Conservation (phyloP, 345 rosid species). For the Salix caprea region DNA sequence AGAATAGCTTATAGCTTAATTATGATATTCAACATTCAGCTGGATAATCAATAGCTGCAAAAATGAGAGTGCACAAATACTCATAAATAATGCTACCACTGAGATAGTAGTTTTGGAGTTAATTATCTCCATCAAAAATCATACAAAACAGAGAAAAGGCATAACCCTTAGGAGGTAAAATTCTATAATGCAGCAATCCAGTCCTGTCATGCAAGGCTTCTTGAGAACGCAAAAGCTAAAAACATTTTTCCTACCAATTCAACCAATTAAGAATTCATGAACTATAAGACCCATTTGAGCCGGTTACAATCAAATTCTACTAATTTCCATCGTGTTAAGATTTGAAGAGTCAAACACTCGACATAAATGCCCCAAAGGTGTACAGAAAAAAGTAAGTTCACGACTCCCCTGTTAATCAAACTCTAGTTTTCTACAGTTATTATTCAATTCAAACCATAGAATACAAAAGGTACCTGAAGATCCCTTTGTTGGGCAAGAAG, state of each 20-base stretch:
- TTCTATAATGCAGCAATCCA: neutral
- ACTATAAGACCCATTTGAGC: neutral
- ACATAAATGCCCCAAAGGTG: neutral
- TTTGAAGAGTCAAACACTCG: neutral
- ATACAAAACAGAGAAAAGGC: neutral
- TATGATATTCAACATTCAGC: neutral
- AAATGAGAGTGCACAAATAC: neutral
- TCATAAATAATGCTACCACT: neutral
- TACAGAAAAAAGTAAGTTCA: neutral
- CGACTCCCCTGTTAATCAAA: neutral
- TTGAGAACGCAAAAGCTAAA: neutral
- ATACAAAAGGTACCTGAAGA: constrained; percentile 22
- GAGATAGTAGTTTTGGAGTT: neutral
- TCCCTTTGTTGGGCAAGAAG: constrained; percentile 85
- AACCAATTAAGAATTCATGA: neutral
- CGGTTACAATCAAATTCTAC: neutral
- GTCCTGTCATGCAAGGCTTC: neutral
- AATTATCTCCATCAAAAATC: neutral
- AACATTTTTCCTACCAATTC: neutral
- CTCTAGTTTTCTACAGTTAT: neutral
- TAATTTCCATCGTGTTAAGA: neutral
- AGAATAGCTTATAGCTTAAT: neutral
- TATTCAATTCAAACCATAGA: neutral
- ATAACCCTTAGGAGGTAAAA: neutral
- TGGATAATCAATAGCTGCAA: neutral